Percentiles rank a stretch among this genome's conserved stretches.
These are phyloP conservation scores for Turritis glabra DNA, from an alignment of 345 rosid species.

Conservation along the genomic window DNA sequence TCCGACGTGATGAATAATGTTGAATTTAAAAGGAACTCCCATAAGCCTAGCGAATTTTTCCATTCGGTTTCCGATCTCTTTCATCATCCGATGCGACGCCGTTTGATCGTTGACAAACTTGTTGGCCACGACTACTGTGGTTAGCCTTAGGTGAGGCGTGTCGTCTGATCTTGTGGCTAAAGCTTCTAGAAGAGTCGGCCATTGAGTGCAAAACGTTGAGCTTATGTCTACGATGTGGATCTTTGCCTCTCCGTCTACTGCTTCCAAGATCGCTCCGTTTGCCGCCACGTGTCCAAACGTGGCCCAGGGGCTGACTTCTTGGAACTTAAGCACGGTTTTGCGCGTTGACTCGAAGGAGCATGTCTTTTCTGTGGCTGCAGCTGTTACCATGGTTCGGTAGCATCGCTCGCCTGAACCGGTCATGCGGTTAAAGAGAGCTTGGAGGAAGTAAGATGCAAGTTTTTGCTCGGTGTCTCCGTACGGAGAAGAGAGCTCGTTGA, in stretches of 20 bases:
- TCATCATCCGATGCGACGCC: slow-evolving; percentile 68
- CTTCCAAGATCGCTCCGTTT: slow-evolving; percentile 93
- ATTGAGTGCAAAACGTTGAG: slow-evolving; percentile 91
- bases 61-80: slow-evolving; percentile 87
- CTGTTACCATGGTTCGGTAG: slow-evolving; percentile 57
- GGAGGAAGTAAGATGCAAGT: slow-evolving; percentile 79
- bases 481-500: slow-evolving; percentile 83
- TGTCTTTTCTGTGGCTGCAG: slow-evolving; percentile 61
- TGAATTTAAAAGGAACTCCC: slow-evolving; percentile 96
- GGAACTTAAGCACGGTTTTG: slow-evolving; percentile 77
- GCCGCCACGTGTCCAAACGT: slow-evolving; percentile 97
- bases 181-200: slow-evolving; percentile 98
- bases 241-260: slow-evolving; percentile 76
- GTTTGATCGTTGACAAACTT: slow-evolving; percentile 41
- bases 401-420: slow-evolving; percentile 73
- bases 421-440: slow-evolving; percentile 89
- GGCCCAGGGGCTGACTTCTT: slow-evolving; percentile 96
- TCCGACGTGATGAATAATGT: slow-evolving; percentile 71
- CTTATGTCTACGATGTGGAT: slow-evolving; percentile 88
- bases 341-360: slow-evolving; percentile 82
- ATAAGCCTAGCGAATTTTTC: slow-evolving; percentile 93
- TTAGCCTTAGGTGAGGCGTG: slow-evolving; percentile 77
- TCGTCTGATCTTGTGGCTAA: slow-evolving; percentile 94
- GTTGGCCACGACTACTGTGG: slow-evolving; percentile 55
- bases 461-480: slow-evolving; percentile 91